Conservation (phyloP, 495 filamentous ascomycete genomes). For the Sphaerosporella brunnea region DNA sequence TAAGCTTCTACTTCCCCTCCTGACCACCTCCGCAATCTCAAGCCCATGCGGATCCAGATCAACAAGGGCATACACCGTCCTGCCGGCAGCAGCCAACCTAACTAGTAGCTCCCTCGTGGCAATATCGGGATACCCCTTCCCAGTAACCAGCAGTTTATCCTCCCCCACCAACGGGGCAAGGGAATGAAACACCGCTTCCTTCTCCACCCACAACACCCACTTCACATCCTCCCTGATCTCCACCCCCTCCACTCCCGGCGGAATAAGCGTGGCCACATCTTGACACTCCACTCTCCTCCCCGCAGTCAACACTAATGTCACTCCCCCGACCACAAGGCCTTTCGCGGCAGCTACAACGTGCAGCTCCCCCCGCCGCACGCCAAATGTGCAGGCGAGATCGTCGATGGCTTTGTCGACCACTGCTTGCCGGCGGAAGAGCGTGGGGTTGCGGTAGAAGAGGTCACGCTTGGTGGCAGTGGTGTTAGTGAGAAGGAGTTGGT, state of each 20-base stretch:
- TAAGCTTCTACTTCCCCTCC: conserved; percentile 57
- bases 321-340: conserved; percentile 43
- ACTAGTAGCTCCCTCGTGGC: conserved; percentile 54
- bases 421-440: conserved; percentile 56
- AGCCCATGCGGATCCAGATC: conserved; percentile 84
- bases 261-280: conserved; percentile 34
- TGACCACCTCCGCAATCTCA: conserved; percentile 71
- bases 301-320: conserved; percentile 24
- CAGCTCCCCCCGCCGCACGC: conserved; percentile 40
- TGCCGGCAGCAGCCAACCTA: conserved; percentile 27
- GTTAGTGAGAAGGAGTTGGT: background rate
- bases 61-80: conserved; percentile 47
- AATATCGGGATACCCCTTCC: conserved; percentile 83
- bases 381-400: conserved; percentile 64
- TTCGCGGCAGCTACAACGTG: conserved; percentile 62
- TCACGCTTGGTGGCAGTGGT: conserved; percentile 34
- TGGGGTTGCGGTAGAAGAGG: conserved; percentile 75
- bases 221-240: conserved; percentile 34
- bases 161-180: conserved; percentile 3
- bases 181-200: conserved; percentile 63
- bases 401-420: conserved; percentile 67
- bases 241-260: conserved; percentile 37
- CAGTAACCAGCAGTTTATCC: conserved; percentile 27
- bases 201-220: conserved; percentile 81
- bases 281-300: conserved; percentile 1